phyloP scores from a whole-genome alignment of 208 protist genomes.

The Trypanosomatidae sp. region DNA sequence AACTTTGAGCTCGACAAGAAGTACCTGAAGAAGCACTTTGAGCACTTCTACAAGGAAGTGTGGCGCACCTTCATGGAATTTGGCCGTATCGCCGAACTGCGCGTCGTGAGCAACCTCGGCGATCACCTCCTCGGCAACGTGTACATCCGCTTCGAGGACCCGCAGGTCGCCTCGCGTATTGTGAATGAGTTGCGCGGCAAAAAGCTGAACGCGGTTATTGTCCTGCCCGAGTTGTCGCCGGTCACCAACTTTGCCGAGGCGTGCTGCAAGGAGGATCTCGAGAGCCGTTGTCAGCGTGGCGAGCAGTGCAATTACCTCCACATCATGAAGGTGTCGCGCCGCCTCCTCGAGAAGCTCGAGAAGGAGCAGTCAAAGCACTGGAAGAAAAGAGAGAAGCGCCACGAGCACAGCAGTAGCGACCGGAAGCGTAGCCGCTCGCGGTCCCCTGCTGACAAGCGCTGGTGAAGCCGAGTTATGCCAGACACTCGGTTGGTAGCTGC shows the following conservation, averaged over 20 bases:
- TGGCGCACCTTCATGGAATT: conserved; percentile 94
- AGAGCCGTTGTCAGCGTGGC: conserved; percentile 91
- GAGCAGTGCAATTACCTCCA: conserved; percentile 99
- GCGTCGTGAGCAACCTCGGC: conserved; percentile 96
- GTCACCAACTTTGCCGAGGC: conserved; percentile 98
- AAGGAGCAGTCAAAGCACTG: conserved; percentile 86
- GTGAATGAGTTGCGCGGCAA: conserved; percentile 84
- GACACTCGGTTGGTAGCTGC: neutral
- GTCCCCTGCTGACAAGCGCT: conserved; percentile 1
- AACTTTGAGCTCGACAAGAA: conserved; percentile 71
- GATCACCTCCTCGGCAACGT: conserved; percentile 98
- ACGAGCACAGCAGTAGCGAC: conserved; percentile 25
- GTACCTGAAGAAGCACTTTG: conserved; percentile 94
- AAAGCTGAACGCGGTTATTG: conserved; percentile 83
- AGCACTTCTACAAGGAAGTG: conserved; percentile 97
- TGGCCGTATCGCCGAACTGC: conserved; percentile 94
- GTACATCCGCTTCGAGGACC: conserved; percentile 96
- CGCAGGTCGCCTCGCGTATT: conserved; percentile 86
- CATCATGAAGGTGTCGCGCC: conserved; percentile 91
- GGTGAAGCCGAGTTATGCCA: neutral
- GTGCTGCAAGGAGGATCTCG: conserved; percentile 96
- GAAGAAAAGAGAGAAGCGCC: conserved; percentile 50
- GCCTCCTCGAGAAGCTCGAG: conserved; percentile 83
- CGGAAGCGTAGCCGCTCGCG: conserved; percentile 47
- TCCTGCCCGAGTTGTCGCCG: conserved; percentile 96